A percentile compares a stretch with the other conserved stretches of the same genome.
These are phyloP conservation scores for Leccinum solheimii DNA, from an alignment of 1,284 basidiomycete species.

Conservation along the genomic window DNA sequence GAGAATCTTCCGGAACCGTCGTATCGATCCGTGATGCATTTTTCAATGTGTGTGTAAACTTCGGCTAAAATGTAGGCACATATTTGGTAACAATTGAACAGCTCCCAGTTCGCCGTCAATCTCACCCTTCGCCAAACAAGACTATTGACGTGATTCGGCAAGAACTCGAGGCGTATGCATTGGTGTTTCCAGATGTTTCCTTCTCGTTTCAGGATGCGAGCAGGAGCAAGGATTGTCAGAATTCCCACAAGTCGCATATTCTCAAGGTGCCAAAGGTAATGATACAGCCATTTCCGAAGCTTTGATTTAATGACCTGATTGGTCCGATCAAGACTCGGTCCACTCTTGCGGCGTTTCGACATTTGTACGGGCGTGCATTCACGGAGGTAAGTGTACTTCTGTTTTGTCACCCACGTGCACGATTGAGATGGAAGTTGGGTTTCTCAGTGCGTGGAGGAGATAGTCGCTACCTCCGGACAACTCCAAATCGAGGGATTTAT, in stretches of 20 bases:
- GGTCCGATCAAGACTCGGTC: constrained; percentile 55
- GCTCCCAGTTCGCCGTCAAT: constrained; percentile 76
- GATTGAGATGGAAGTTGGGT: constrained; percentile 40
- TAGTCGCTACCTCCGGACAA: constrained; percentile 51
- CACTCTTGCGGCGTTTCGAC: constrained; percentile 60
- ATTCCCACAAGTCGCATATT: constrained; percentile 43
- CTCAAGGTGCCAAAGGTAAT: constrained; percentile 66
- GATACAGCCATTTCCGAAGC: constrained; percentile 5
- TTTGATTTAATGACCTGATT: constrained; percentile 14
- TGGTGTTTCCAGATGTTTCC: constrained; percentile 68
- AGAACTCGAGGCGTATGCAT: constrained; percentile 69
- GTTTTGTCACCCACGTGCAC: constrained; percentile 6
- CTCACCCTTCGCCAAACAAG: constrained; percentile 58
- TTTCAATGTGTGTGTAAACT: constrained; percentile 61
- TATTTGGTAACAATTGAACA: constrained; percentile 33
- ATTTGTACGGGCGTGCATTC: constrained; percentile 66
- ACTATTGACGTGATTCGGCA: constrained; percentile 67
- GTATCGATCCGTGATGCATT: constrained; percentile 85
- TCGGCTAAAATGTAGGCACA: constrained; percentile 1
- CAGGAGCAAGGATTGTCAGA: constrained; percentile 35
- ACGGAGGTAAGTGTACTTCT: constrained; percentile 51
- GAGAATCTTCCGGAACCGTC: constrained; percentile 72
- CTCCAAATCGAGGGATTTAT: constrained; percentile 77
- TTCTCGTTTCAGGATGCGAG: constrained; percentile 68
- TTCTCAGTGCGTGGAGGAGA: constrained; percentile 56